These are phyloP conservation scores for Metschnikowia rubicola DNA, from an alignment of 805 yeast genomes.

Conservation along the genomic window DNA sequence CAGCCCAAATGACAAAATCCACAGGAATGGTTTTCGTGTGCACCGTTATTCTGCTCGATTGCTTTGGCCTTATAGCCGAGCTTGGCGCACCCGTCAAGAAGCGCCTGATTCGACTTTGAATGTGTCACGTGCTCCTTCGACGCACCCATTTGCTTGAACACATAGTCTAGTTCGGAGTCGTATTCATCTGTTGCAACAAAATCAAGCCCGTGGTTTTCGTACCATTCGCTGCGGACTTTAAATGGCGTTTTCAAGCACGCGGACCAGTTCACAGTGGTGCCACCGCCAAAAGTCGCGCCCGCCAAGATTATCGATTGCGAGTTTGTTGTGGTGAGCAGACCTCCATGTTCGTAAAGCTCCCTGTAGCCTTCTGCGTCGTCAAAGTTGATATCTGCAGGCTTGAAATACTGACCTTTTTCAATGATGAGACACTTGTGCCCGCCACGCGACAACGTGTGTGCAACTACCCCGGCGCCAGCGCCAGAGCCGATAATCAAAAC, in stretches of 20 bases:
- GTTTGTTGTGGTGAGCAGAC: constrained; percentile 32
- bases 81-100: constrained; percentile 43
- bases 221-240: constrained; percentile 51
- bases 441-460: constrained; percentile 40
- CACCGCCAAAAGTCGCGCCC: constrained; percentile 57
- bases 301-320: constrained; percentile 40
- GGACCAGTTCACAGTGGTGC: constrained; percentile 57
- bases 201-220: constrained; percentile 40
- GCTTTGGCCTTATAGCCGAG: constrained; percentile 41
- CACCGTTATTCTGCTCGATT: constrained; percentile 48
- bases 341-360: constrained; percentile 39
- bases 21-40: constrained; percentile 41
- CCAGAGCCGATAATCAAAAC: constrained; percentile 52
- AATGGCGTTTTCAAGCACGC: constrained; percentile 50
- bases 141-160: constrained; percentile 48
- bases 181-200: constrained; percentile 42
- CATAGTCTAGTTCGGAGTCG: constrained; percentile 45
- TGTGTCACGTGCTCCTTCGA: constrained; percentile 37
- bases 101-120: constrained; percentile 40
- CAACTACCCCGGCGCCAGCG: constrained; percentile 51
- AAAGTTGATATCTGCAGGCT: constrained; percentile 32
- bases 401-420: constrained; percentile 48
- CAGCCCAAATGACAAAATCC: constrained; percentile 50
- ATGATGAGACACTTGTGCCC: constrained; percentile 45
- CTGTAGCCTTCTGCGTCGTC: constrained; percentile 35